These are phyloP conservation scores for Chaetomium fimeti DNA, from an alignment of 495 filamentous ascomycete genomes.

Conservation along the genomic window DNA sequence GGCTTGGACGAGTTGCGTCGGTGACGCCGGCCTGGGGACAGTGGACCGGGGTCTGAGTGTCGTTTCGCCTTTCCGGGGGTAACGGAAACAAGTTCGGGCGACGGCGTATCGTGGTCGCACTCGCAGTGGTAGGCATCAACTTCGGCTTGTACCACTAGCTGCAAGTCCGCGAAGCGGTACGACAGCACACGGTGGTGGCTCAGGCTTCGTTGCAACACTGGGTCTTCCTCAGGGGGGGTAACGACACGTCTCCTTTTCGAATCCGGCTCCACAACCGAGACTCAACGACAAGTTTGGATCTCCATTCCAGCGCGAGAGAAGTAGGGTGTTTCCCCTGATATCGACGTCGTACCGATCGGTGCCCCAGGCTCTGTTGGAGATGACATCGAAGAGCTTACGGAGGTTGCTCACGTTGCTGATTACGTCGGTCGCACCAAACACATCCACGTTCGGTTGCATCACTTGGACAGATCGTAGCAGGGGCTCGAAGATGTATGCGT, in stretches of 20 bases:
- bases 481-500: constrained; percentile 27
- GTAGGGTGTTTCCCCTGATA: constrained; percentile 13
- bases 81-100: neutral
- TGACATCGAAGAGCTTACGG: constrained; percentile 30
- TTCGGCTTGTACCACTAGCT: constrained; percentile 30
- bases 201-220: constrained; percentile 19
- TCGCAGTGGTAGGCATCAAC: constrained; percentile 29
- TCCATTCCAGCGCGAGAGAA: constrained; percentile 27
- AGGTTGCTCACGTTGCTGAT: constrained; percentile 31
- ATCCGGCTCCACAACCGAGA: constrained; percentile 26
- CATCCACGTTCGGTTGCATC: constrained; percentile 17
- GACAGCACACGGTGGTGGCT: constrained; percentile 34
- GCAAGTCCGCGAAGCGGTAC: constrained; percentile 27
- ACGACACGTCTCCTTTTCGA: constrained; percentile 29
- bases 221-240: constrained; percentile 19
- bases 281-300: constrained; percentile 17
- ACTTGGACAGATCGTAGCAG: constrained; percentile 25
- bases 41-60: neutral
- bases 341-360: constrained; percentile 29
- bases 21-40: neutral
- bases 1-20: neutral
- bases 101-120: constrained; percentile 8
- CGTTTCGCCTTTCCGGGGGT: neutral
- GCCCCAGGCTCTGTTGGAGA: constrained; percentile 2
- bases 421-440: constrained; percentile 18